phyloP scores from a whole-genome alignment of 2,329 filamentous ascomycete species.

The Simplicillium aogashimaense region DNA sequence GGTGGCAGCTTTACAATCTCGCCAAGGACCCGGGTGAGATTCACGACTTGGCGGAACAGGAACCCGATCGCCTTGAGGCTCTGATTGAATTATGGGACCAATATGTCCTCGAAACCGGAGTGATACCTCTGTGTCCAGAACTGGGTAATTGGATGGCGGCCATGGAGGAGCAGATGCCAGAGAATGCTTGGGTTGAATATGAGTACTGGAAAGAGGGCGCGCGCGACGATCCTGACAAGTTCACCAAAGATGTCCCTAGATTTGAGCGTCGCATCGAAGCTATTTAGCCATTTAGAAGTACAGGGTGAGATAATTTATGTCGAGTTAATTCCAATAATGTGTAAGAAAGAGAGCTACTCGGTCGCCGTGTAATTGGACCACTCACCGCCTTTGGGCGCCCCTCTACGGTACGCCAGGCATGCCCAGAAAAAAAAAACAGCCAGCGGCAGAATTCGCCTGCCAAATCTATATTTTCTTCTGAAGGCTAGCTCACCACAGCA shows the following conservation, averaged over 20 bases:
- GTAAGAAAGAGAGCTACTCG: no score
- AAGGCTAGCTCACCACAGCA: not conserved
- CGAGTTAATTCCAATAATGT: no score
- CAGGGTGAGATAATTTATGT: not conserved
- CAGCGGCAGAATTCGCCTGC: no score
- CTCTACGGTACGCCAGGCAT: no score
- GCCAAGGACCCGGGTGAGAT: constrained; percentile 20
- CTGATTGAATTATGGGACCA: constrained; percentile 45
- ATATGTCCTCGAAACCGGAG: constrained; percentile 29
- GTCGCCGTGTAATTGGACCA: no score
- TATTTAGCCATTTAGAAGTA: not conserved
- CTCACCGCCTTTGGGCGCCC: no score
- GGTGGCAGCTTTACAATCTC: constrained; percentile 24
- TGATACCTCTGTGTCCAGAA: constrained; percentile 26
- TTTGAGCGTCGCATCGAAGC: constrained; percentile 9
- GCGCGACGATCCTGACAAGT: constrained; percentile 32
- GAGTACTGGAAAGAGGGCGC: constrained; percentile 46
- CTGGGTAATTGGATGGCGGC: constrained; percentile 48
- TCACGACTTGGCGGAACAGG: constrained; percentile 15
- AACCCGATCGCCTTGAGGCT: constrained; percentile 32
- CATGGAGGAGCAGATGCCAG: constrained; percentile 54
- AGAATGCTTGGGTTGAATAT: constrained; percentile 57
- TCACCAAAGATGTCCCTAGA: constrained; percentile 10
- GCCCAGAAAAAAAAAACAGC: no score
- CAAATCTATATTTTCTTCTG: constrained; percentile 1